Percentiles rank a stretch among this genome's conserved stretches.
These are phyloP conservation scores for Infundibulicybe gibba DNA, from an alignment of 768 basidiomycete genomes.

Conservation along the genomic window DNA sequence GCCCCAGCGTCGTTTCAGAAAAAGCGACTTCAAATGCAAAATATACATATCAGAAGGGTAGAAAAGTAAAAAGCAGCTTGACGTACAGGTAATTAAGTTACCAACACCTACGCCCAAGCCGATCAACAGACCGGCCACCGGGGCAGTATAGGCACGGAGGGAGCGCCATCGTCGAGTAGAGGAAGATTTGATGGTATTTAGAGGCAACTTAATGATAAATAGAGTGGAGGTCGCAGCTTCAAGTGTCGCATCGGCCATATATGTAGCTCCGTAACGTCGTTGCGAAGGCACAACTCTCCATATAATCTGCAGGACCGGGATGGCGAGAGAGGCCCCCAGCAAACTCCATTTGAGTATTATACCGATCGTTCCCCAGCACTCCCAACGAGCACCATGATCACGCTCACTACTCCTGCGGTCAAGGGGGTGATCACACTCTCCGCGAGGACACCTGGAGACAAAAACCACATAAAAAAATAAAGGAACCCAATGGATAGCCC, in stretches of 20 bases:
- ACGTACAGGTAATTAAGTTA: conserved; percentile 56
- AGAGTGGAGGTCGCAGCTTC: conserved; percentile 56
- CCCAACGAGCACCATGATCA: conserved; percentile 61
- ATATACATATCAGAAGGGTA: too few relatives aligned
- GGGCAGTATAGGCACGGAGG: conserved; percentile 41
- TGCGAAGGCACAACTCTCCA: conserved; percentile 50
- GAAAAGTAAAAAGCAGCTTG: neutral
- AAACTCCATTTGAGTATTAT: conserved; percentile 47
- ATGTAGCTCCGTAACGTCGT: conserved; percentile 40
- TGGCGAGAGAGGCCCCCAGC: conserved; percentile 38
- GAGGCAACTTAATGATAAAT: conserved; percentile 59
- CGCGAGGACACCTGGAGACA: conserved; percentile 53
- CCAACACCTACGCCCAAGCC: conserved; percentile 52
- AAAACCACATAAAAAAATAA: conserved; percentile 69
- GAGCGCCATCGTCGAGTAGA: conserved; percentile 35
- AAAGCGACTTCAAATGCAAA: conserved; percentile 46
- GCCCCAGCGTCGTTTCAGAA: conserved; percentile 67
- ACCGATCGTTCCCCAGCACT: conserved; percentile 58
- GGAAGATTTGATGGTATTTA: conserved; percentile 50
- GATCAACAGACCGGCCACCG: conserved; percentile 49
- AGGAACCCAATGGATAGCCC: conserved; percentile 55
- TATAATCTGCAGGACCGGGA: conserved; percentile 56
- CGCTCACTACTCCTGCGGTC: neutral
- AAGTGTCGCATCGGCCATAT: conserved; percentile 53
- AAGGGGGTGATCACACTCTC: conserved; percentile 18